Percentiles rank a stretch among this genome's conserved stretches.
Conservation (phyloP, 768 basidiomycete genomes). For the Pleurotus sapidus region DNA sequence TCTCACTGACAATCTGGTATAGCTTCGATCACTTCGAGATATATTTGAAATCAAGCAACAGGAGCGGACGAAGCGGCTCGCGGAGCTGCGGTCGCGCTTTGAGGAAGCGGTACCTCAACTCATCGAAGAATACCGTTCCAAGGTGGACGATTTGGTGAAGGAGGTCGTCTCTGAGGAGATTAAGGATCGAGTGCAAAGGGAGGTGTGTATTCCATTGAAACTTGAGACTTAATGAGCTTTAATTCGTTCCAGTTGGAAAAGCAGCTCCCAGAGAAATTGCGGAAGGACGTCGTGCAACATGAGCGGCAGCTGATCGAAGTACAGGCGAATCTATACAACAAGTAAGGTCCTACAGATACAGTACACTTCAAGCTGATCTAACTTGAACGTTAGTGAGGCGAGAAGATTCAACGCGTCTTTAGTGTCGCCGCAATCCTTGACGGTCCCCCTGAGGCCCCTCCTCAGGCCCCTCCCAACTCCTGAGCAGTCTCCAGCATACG, state of each 20-base stretch:
- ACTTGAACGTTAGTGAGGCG: constrained; percentile 35
- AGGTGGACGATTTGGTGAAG: constrained; percentile 30
- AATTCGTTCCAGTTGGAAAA: constrained; percentile 30
- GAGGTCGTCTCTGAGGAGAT: constrained; percentile 33
- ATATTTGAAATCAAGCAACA: constrained; percentile 36
- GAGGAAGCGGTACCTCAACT: constrained; percentile 37
- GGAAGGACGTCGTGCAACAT: constrained; percentile 36
- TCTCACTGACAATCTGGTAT: constrained; percentile 11
- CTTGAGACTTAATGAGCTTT: not conserved
- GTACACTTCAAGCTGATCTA: constrained; percentile 1
- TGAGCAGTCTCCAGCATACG: constrained; percentile 39
- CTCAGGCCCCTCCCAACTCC: constrained; percentile 48
- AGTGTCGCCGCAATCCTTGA: constrained; percentile 27
- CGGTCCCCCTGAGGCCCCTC: constrained; percentile 46
- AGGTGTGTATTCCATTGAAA: constrained; percentile 29
- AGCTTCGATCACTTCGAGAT: constrained; percentile 39
- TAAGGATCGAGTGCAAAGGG: constrained; percentile 36
- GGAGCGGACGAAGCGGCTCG: constrained; percentile 35
- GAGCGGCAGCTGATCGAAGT: constrained; percentile 40
- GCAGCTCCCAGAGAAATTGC: constrained; percentile 42
- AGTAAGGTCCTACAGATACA: constrained; percentile 29
- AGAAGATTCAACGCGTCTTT: constrained; percentile 39
- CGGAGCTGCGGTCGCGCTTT: constrained; percentile 29
- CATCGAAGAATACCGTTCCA: constrained; percentile 33
- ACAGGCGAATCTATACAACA: constrained; percentile 41